Conservation (phyloP, 1,139 yeast species). For the Lodderomyces metapsilosis region DNA sequence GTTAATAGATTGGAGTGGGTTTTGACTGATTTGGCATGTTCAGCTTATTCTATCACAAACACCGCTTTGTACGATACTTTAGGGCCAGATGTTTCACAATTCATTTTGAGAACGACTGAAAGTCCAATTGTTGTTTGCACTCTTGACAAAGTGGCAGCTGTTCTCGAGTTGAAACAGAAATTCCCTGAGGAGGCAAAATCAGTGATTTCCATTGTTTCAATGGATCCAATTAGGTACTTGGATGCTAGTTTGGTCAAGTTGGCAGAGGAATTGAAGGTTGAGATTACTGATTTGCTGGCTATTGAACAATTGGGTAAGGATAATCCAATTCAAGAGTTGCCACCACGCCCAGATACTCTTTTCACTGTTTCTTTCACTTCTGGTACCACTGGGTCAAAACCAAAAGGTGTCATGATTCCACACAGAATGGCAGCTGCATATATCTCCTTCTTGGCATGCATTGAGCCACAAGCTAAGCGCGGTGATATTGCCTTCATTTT, state of each 20-base stretch:
- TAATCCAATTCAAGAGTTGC: constrained; percentile 40
- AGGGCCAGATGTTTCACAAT: constrained; percentile 27
- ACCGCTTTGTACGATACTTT: constrained; percentile 38
- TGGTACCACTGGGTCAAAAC: constrained; percentile 65
- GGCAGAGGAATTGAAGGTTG: constrained; percentile 22
- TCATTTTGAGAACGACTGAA: constrained; percentile 27
- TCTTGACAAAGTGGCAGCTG: constrained; percentile 23
- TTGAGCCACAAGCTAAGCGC: constrained; percentile 15
- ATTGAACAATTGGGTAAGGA: constrained; percentile 49
- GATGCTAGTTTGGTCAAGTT: constrained; percentile 15
- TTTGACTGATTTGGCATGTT: constrained; percentile 35
- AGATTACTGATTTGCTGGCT: constrained; percentile 44
- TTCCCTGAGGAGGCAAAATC: constrained; percentile 19
- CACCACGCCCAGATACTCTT: constrained; percentile 52
- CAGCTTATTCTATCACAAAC: constrained; percentile 31
- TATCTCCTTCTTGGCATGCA: constrained; percentile 22
- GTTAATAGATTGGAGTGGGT: constrained; percentile 36
- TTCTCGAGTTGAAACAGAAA: constrained; percentile 22
- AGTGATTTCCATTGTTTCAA: constrained; percentile 26
- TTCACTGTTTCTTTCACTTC: constrained; percentile 72
- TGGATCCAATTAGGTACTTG: constrained; percentile 28
- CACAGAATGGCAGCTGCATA: constrained; percentile 53
- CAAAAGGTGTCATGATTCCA: constrained; percentile 64
- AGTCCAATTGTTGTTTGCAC: constrained; percentile 33
- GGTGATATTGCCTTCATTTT: constrained; percentile 23